Evolutionary conservation across 371 early-diverging fungal genomes (phyloP).

Genomic region (Mortierella sp.): DNA sequence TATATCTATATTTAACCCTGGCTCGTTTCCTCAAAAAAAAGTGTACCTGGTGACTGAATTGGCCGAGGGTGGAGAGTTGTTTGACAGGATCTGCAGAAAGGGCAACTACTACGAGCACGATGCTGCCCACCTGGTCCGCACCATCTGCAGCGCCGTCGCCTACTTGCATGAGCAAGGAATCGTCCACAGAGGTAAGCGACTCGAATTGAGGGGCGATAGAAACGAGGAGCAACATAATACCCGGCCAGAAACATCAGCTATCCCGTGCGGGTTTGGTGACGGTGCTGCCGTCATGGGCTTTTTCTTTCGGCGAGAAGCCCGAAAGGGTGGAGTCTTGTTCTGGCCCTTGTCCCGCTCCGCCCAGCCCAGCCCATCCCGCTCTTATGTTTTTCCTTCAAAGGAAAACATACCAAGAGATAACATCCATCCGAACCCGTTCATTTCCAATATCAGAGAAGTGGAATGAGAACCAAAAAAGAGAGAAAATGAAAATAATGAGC

Average conservation of each 20-base stretch:
- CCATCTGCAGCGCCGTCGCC: constrained; percentile 81
- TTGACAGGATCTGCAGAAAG: constrained; percentile 89
- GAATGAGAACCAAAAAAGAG: constrained; percentile 3
- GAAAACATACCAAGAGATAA: neutral
- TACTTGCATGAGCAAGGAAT: constrained; percentile 90
- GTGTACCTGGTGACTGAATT: constrained; percentile 94
- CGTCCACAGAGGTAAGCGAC: constrained; percentile 85
- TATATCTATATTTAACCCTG: constrained; percentile 21
- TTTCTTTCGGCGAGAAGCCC: neutral
- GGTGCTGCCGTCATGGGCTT: neutral
- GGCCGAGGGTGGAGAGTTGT: constrained; percentile 92
- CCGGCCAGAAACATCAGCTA: neutral
- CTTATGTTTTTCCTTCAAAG: constrained; percentile 9
- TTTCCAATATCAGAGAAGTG: neutral
- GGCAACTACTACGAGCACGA: constrained; percentile 89
- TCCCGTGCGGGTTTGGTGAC: neutral
- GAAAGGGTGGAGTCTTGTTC: neutral
- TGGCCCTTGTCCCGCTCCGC: neutral
- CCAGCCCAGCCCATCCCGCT: constrained; percentile 7
- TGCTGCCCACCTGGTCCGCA: constrained; percentile 86
- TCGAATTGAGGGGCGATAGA: no score
- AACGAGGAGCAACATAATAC: neutral
- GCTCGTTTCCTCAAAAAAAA: constrained; percentile 27
- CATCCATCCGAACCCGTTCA: neutral
- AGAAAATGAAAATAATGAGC: neutral